A percentile compares a stretch with the other conserved stretches of the same genome.
Evolutionary conservation across 2,329 filamentous ascomycete species (phyloP).

Genomic region (Monosporascus sp.): DNA sequence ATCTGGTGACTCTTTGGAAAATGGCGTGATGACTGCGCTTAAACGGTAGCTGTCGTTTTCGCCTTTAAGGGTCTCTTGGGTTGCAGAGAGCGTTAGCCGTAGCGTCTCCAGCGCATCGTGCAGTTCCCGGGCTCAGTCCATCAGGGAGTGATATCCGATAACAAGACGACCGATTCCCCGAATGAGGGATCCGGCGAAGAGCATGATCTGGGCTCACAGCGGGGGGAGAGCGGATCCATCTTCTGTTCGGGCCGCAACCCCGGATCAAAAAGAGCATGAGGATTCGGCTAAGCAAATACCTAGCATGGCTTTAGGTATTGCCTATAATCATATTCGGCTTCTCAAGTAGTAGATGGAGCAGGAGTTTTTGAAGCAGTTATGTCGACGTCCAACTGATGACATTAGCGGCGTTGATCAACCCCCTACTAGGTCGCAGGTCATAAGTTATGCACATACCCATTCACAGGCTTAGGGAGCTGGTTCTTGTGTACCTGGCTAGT

Average conservation of each 20-base stretch:
- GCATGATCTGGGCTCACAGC: conserved; percentile 13
- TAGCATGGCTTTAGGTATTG: too few species aligned
- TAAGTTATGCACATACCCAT: too few species aligned
- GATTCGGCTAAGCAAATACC: too few species aligned
- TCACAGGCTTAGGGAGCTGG: too few species aligned
- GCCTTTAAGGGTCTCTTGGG: conserved; percentile 13
- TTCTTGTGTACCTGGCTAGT: too few species aligned
- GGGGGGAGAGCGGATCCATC: conserved; percentile 20
- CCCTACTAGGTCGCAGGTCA: too few species aligned
- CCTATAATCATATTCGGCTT: too few species aligned
- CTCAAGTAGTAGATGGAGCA: too few species aligned
- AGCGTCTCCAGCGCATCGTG: conserved; percentile 17
- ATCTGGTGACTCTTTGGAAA: conserved; percentile 18
- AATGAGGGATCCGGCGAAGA: conserved; percentile 11
- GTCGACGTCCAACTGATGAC: too few species aligned
- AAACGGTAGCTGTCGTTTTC: conserved; percentile 13
- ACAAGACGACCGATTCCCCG: conserved; percentile 18
- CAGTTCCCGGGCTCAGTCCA: conserved; percentile 15
- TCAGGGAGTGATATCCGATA: conserved; percentile 10
- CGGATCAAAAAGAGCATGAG: too few species aligned
- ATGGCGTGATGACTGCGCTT: conserved; percentile 20
- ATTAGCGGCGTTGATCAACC: too few species aligned
- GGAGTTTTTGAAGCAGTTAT: too few species aligned
- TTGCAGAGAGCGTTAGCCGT: conserved; percentile 8
- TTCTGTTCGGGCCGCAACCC: background rate